Base-by-base conservation (phyloP, 2,329 filamentous ascomycete species). In the Calonectria crousiana region DNA sequence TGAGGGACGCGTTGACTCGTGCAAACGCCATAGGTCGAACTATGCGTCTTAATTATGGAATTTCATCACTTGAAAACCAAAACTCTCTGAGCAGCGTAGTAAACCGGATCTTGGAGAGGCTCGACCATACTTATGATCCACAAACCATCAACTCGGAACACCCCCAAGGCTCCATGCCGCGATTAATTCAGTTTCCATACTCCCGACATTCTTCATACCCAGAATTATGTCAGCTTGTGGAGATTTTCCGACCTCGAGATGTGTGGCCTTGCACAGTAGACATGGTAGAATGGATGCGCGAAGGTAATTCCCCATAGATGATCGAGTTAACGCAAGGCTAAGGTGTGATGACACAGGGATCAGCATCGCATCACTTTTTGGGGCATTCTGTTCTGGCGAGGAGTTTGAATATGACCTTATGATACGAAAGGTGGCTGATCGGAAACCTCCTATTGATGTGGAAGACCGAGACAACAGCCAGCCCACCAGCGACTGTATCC, bases 201-300 rank as follows among this genome's bases (percentile, higher is more conserved):
- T 96, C 96, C 0, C 91, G 96, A 1, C 96, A 98, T 83, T 97
- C 96, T 0, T 98, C 95, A 0, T 96, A 97, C 74, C 86, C 88
- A 0, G 96, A 98, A 82, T 89, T 98, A 3, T 93, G 95, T 76
- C 85, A 92, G 68, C 85, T 98, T 0, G 88, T 98, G 1, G 82
- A 87, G 4, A 87, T 88, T 0, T 94, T 98, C 78, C 90, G 86
- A 34, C 95, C 95, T 0, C 91, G 86, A 58, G 95, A 98, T 78
- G 87, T 98, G 2, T 94, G 93, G 87, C 95, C 96, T 0, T 98
- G 95, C 81, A 98, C 95, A 0, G 91, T 93, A 2, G 89, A 95
- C 74, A 84, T 89, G 20, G 79, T 83, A 0, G 85, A 85, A 1
- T 98, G 95, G 95, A 71, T 85, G 4, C 85, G 86, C 34, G 87